Percentiles rank a stretch among this genome's conserved stretches.
These are phyloP conservation scores for Pythium sp. DNA, from an alignment of 352 stramenopile genomes.

Conservation along the genomic window DNA sequence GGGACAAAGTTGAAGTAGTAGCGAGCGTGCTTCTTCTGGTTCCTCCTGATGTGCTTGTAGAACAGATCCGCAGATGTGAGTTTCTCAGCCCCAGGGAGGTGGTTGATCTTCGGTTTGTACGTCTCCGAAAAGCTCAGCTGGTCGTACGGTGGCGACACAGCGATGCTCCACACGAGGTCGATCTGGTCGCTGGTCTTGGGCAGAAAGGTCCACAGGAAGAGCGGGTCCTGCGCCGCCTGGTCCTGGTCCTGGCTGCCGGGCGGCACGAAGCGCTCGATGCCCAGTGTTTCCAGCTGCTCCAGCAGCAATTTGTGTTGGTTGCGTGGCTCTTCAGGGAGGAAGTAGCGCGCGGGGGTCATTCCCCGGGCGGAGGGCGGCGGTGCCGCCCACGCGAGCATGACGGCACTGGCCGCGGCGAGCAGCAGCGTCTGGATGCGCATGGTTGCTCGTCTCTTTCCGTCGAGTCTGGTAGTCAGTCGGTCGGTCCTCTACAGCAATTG, in stretches of 20 bases:
- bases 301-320: slow-evolving; percentile 40
- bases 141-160: slow-evolving; percentile 25
- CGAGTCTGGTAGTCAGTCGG: background rate
- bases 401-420: background rate
- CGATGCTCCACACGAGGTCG: slow-evolving; percentile 67
- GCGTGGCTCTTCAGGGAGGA: slow-evolving; percentile 41
- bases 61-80: slow-evolving; percentile 49
- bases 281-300: slow-evolving; percentile 47
- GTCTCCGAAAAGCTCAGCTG: slow-evolving; percentile 38
- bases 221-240: slow-evolving; percentile 15
- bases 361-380: background rate
- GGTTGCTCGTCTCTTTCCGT: background rate
- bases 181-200: slow-evolving; percentile 41
- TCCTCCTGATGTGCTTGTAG: slow-evolving; percentile 37
- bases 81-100: slow-evolving; percentile 50
- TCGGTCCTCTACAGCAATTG: background rate
- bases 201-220: slow-evolving; percentile 42
- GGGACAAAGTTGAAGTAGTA: slow-evolving; percentile 75
- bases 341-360: slow-evolving; percentile 34
- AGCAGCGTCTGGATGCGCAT: slow-evolving; percentile 10
- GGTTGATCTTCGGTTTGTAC: slow-evolving; percentile 66
- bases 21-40: slow-evolving; percentile 50
- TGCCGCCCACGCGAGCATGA: background rate
- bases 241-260: slow-evolving; percentile 17
- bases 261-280: slow-evolving; percentile 48